Conservation (phyloP, 2,329 filamentous ascomycete genomes). For the Calonectria montana region DNA sequence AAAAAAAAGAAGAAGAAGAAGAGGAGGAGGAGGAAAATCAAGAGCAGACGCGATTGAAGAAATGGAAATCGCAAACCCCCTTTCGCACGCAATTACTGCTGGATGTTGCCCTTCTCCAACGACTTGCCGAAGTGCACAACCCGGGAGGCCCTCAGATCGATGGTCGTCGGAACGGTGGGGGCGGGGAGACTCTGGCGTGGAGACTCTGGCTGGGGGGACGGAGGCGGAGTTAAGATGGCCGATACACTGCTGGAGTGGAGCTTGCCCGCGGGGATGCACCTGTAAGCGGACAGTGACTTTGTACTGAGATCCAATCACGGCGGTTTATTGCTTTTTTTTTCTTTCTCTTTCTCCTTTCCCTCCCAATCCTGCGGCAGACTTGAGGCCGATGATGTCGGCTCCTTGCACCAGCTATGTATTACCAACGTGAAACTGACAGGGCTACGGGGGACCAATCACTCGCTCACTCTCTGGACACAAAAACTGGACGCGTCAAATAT, state of each 20-base stretch:
- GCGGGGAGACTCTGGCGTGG: constrained; percentile 13
- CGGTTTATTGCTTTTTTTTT: too few species aligned
- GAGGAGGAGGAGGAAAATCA: background rate
- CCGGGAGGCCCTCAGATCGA: constrained; percentile 17
- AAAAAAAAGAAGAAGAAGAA: too few species aligned
- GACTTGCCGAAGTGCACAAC: background rate
- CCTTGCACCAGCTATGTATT: background rate
- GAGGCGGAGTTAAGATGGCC: background rate
- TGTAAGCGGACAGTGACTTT: background rate
- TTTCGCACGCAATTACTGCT: background rate
- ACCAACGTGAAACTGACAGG: background rate
- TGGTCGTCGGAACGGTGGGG: constrained; percentile 23
- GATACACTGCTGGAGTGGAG: background rate
- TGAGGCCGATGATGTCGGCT: background rate
- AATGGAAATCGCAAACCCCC: background rate
- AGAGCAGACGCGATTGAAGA: background rate
- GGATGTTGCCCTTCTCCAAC: background rate
- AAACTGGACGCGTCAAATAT: too few species aligned
- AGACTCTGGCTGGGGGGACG: background rate
- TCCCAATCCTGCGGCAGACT: background rate
- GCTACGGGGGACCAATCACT: background rate
- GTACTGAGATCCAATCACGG: background rate
- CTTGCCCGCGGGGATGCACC: background rate
- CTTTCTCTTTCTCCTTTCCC: too few species aligned
- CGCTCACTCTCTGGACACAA: too few species aligned